Percentiles rank a stretch among this genome's conserved stretches.
Conservation (phyloP, 129 eudicot species). For the Flaveria robusta region DNA sequence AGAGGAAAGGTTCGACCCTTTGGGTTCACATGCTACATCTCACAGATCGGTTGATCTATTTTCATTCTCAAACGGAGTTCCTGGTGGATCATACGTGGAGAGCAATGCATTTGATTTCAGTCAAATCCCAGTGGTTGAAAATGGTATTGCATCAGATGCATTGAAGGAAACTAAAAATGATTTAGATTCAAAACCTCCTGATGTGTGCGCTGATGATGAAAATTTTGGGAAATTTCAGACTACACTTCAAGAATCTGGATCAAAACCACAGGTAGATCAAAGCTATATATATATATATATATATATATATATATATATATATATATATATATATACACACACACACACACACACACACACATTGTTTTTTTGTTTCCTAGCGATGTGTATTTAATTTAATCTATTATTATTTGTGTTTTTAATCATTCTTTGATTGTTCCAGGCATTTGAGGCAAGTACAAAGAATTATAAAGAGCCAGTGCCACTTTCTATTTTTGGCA, state of each 20-base stretch:
- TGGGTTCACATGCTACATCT: constrained; percentile 36
- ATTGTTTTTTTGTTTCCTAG: constrained; percentile 1
- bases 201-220: constrained; percentile 48
- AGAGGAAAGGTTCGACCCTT: constrained; percentile 28
- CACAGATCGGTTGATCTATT: constrained; percentile 46
- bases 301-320: no score
- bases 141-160: constrained; percentile 36
- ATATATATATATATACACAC: no score
- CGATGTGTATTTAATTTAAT: background rate
- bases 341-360: no score
- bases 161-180: constrained; percentile 35
- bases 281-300: constrained; percentile 7
- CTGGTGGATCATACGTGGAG: constrained; percentile 33
- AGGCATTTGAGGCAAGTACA: constrained; percentile 47
- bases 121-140: constrained; percentile 34
- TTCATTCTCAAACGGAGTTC: constrained; percentile 40
- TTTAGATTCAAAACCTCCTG: constrained; percentile 36
- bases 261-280: constrained; percentile 44
- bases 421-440: constrained; percentile 31
- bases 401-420: constrained; percentile 1
- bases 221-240: constrained; percentile 60
- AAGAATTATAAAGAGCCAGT: constrained; percentile 50
- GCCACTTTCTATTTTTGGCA: constrained; percentile 75
- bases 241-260: constrained; percentile 45
- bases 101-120: constrained; percentile 40